These are phyloP conservation scores for Cucurbita argyrosperma DNA, from an alignment of 306 rosid genomes.

Conservation along the genomic window DNA sequence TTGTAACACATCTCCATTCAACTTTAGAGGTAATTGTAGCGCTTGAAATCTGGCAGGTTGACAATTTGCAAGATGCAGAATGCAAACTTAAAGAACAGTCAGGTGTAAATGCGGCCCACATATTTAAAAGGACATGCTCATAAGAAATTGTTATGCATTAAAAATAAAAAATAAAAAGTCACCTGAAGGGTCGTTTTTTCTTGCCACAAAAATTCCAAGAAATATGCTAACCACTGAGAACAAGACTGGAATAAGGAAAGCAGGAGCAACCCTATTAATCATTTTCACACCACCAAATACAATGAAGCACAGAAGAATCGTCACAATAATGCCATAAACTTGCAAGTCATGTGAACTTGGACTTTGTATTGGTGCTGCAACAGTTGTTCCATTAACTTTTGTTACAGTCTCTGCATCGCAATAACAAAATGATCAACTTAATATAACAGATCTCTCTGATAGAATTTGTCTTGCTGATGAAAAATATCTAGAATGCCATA, in stretches of 20 bases:
- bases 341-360: conserved; percentile 88
- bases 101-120: not conserved
- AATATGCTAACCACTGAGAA: conserved; percentile 72
- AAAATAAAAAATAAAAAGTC: conserved; percentile 5
- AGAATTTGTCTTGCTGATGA: not conserved
- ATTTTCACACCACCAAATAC: conserved; percentile 99
- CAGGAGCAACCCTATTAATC: conserved; percentile 97
- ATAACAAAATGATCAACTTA: conserved; percentile 9
- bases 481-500: not conserved
- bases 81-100: not conserved
- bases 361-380: conserved; percentile 49
- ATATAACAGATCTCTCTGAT: not conserved
- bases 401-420: conserved; percentile 60
- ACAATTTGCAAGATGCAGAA: not conserved
- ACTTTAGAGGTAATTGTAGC: not conserved
- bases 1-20: not conserved
- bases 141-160: not conserved
- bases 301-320: conserved; percentile 82
- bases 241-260: conserved; percentile 83
- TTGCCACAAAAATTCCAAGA: conserved; percentile 62
- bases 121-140: not conserved
- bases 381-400: conserved; percentile 49
- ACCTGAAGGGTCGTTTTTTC: conserved; percentile 66
- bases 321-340: conserved; percentile 86
- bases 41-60: not conserved